Evolutionary conservation across 306 rosid species (phyloP).

Genomic region (Vigna hirtella): DNA sequence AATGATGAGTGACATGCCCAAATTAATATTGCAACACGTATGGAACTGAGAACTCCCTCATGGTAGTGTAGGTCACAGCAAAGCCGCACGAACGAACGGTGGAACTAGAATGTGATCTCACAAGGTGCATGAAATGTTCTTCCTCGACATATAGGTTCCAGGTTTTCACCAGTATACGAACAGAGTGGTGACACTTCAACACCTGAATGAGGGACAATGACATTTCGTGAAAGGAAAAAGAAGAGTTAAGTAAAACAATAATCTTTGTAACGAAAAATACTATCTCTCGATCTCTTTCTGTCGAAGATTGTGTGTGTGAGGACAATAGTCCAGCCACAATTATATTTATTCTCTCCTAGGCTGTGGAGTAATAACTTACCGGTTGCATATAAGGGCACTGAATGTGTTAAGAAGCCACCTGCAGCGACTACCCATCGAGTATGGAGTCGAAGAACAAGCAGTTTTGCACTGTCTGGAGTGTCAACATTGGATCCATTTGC

Average conservation of each 20-base stretch:
- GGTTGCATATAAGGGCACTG: constrained; percentile 93
- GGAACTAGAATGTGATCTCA: constrained; percentile 82
- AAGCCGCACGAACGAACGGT: constrained; percentile 50
- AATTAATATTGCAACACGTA: constrained; percentile 38
- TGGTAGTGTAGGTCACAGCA: constrained; percentile 37
- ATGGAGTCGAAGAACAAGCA: constrained; percentile 96
- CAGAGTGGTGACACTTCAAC: constrained; percentile 97
- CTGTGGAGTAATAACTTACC: constrained; percentile 53
- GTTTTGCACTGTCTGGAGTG: constrained; percentile 95
- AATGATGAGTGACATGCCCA: constrained; percentile 29
- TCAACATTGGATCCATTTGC: constrained; percentile 90
- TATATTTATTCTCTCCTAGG: constrained; percentile 21
- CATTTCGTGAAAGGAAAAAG: constrained; percentile 18
- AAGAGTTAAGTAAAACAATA: constrained; percentile 14
- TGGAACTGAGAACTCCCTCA: constrained; percentile 43
- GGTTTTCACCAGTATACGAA: constrained; percentile 94
- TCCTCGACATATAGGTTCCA: constrained; percentile 94
- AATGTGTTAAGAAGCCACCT: constrained; percentile 98
- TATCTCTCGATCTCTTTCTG: not conserved
- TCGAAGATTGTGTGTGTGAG: not conserved
- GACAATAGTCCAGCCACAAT: not conserved
- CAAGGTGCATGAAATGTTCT: constrained; percentile 99
- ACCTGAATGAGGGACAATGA: constrained; percentile 58
- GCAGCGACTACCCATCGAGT: constrained; percentile 98
- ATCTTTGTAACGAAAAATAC: constrained; percentile 1